Percentiles rank a stretch among this genome's conserved stretches.
Conservation (phyloP, 176 grass and related monocot species). For the Oryza rufipogon region DNA sequence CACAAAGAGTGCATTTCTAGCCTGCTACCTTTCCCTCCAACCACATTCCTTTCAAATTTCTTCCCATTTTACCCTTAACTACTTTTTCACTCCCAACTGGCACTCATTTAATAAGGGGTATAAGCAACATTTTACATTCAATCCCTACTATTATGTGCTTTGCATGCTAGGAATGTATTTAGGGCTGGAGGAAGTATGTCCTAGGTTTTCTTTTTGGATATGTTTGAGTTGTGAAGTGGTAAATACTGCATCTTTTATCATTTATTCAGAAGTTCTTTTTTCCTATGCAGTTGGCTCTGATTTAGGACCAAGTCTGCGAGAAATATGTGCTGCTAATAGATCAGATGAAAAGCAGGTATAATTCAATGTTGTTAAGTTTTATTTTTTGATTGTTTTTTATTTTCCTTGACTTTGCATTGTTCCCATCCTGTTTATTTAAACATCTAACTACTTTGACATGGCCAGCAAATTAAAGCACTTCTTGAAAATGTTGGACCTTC, state of each 20-base stretch:
- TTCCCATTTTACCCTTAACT: too few species aligned
- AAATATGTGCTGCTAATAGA: conserved; percentile 90
- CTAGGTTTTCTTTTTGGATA: background rate
- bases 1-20: too few species aligned
- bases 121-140: too few species aligned
- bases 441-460: conserved; percentile 32
- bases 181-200: too few species aligned
- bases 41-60: too few species aligned
- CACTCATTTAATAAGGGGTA: too few species aligned
- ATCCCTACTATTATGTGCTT: too few species aligned
- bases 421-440: conserved; percentile 19
- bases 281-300: conserved; percentile 56
- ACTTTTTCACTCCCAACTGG: too few species aligned
- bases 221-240: background rate
- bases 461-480: conserved; percentile 96
- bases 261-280: conserved; percentile 33
- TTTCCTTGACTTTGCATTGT: conserved; percentile 25
- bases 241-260: conserved; percentile 29
- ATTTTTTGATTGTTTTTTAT: conserved; percentile 26
- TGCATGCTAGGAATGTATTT: too few species aligned
- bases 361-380: conserved; percentile 28
- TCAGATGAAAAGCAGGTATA: conserved; percentile 94
- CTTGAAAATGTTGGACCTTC: conserved; percentile 88
- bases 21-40: too few species aligned
- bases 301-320: conserved; percentile 82